Conservation (phyloP, 169 alveolate species). For the Cryptosporidium xiaoi region DNA sequence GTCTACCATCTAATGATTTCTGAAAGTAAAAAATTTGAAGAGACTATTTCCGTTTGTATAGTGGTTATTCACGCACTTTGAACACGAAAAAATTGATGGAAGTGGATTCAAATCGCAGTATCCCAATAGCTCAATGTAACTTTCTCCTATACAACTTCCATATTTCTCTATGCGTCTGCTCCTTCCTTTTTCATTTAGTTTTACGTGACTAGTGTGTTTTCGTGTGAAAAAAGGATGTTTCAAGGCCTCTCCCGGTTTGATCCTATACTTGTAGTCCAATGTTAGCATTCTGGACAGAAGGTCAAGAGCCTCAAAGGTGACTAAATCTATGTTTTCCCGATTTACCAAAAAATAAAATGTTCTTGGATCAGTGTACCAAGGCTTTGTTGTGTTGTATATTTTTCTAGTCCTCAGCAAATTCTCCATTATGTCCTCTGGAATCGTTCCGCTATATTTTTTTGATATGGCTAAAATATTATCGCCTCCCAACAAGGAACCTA, state of each 20-base stretch:
- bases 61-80: too few species aligned
- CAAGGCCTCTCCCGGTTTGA: constrained; percentile 48
- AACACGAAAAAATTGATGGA: too few species aligned
- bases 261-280: constrained; percentile 29
- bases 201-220: background rate
- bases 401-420: constrained; percentile 10
- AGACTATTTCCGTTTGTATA: too few species aligned
- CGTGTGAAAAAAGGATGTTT: constrained; percentile 51
- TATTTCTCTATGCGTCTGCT: background rate
- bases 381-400: constrained; percentile 11
- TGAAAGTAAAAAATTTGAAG: too few species aligned
- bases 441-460: constrained; percentile 25
- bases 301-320: constrained; percentile 84
- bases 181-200: background rate
- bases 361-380: constrained; percentile 50
- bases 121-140: too few species aligned
- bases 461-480: constrained; percentile 19
- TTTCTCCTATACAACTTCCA: too few species aligned
- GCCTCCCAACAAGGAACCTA: constrained; percentile 65
- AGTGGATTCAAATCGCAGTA: too few species aligned
- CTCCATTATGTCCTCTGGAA: constrained; percentile 5
- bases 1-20: too few species aligned
- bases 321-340: constrained; percentile 79
- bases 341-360: constrained; percentile 44
- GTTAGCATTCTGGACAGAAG: constrained; percentile 79